Evolutionary conservation across 257 asterid species (phyloP), one percentile per base, ranked within the genome.

Genomic region (Ilex asprella): DNA sequence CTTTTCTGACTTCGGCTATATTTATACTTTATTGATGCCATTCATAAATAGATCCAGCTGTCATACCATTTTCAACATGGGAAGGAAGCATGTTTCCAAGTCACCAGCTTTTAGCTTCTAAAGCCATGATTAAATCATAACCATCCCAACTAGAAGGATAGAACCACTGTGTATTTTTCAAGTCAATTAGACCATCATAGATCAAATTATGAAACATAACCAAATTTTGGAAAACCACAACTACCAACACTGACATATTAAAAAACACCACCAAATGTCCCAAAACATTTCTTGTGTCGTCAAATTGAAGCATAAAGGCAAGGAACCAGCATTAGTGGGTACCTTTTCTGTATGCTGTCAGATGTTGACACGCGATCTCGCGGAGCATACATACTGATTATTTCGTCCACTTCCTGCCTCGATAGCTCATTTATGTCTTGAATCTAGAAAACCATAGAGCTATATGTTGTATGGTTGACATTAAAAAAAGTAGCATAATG

Each of bases 331-430:
- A 39, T 21, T 53, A 56, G 10, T 21, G 21, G 16, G 52, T 75
- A 92, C 99, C 99, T 84, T 72, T 78, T 84, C 57, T 93, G 93
- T 61, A 84, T 89, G 70, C 75, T 83, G 64, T 89, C 98, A 3
- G 95, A 79, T 39, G 95, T 63, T 39, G 94, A 78, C 70, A 79
- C 72, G 73, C 64, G 65, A 68, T 76, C 89, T 70, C 78, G 79
- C 66, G 78, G 73, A 63, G 76, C 70, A 78, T 88, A 89, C 70
- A 70, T 52, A 65, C 75, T 81, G 73, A 87, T 84, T 73, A 87
- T 82, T 75, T 86, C 97, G 66, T 89, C 99, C 68, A 93, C 94
- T 84, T 93, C 99, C 74, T 87, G 97, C 59, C 97, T 89, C 52
- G 99, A 84, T 60, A 93, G 74, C 80, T 93, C 97, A 70, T 89